phyloP scores from a whole-genome alignment of 768 basidiomycete species.

The Leccinum broughii region DNA sequence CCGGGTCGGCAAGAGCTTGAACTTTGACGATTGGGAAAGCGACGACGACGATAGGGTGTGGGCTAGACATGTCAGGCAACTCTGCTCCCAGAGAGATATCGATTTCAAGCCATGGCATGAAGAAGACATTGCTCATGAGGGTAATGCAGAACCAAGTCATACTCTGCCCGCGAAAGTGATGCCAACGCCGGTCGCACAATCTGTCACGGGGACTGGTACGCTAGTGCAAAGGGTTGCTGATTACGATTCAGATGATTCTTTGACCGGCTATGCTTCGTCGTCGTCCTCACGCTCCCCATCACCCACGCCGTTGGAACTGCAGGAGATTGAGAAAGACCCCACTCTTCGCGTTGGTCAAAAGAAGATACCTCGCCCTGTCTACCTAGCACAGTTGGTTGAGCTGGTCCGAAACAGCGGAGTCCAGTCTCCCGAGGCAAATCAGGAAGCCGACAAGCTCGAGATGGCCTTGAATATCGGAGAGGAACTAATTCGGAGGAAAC shows the following conservation, averaged over 20 bases:
- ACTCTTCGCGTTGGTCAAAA: slow-evolving; percentile 68
- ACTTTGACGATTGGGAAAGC: slow-evolving; percentile 86
- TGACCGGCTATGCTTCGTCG: slow-evolving; percentile 73
- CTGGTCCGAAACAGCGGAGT: slow-evolving; percentile 65
- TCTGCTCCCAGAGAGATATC: slow-evolving; percentile 52
- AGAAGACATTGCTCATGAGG: slow-evolving; percentile 4
- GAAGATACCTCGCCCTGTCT: slow-evolving; percentile 82
- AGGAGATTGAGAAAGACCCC: slow-evolving; percentile 84
- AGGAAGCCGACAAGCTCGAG: slow-evolving; percentile 75
- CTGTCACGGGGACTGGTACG: not conserved
- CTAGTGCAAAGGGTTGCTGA: slow-evolving; percentile 28
- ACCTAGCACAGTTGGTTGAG: slow-evolving; percentile 80
- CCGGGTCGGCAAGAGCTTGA: slow-evolving; percentile 60
- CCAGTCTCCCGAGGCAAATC: slow-evolving; percentile 53
- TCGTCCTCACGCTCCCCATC: slow-evolving; percentile 72
- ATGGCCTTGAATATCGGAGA: slow-evolving; percentile 81
- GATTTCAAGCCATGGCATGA: slow-evolving; percentile 41
- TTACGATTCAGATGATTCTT: slow-evolving; percentile 81
- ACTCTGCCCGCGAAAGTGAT: slow-evolving; percentile 21
- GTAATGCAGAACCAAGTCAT: slow-evolving; percentile 4
- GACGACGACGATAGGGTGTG: slow-evolving; percentile 63
- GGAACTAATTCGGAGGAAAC: slow-evolving; percentile 80
- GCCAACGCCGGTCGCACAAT: not conserved
- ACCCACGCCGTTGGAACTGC: slow-evolving; percentile 78
- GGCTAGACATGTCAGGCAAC: slow-evolving; percentile 58